phyloP scores from a whole-genome alignment of 1,284 basidiomycete species.

The Phylloboletellus chloephorus region DNA sequence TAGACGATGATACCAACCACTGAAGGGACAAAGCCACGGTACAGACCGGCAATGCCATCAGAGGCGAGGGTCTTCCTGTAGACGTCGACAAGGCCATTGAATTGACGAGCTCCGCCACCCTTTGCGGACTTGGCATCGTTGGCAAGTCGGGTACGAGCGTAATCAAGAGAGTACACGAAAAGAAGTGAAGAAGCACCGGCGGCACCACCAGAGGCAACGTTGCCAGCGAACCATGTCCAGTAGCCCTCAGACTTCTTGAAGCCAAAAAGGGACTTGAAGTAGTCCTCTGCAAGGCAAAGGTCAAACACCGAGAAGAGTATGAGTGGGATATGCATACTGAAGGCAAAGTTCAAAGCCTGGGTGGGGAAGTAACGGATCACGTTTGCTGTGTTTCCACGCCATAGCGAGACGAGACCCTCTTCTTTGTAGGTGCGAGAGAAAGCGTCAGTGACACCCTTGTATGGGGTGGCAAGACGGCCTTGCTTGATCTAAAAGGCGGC shows the following conservation, averaged over 20 bases:
- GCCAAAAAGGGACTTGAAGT: constrained; percentile 93
- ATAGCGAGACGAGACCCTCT: constrained; percentile 88
- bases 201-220: constrained; percentile 95
- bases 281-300: constrained; percentile 67
- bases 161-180: constrained; percentile 97
- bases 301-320: not conserved
- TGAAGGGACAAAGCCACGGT: constrained; percentile 93
- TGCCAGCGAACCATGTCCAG: constrained; percentile 88
- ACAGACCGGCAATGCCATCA: constrained; percentile 86
- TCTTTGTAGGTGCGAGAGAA: constrained; percentile 83
- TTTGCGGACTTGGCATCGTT: constrained; percentile 94
- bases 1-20: constrained; percentile 95
- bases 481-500: constrained; percentile 77
- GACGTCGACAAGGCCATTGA: constrained; percentile 93
- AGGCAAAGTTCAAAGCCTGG: constrained; percentile 93
- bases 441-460: constrained; percentile 92
- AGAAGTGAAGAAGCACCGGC: constrained; percentile 94
- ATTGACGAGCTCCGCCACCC: constrained; percentile 87
- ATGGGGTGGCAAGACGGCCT: constrained; percentile 85
- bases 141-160: constrained; percentile 95
- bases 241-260: constrained; percentile 88
- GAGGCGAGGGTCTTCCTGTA: constrained; percentile 90
- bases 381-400: constrained; percentile 97
- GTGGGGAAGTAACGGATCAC: constrained; percentile 99
- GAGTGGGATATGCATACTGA: constrained; percentile 53